Conservation (phyloP, 768 basidiomycete species). For the Tulasnella sp. region DNA sequence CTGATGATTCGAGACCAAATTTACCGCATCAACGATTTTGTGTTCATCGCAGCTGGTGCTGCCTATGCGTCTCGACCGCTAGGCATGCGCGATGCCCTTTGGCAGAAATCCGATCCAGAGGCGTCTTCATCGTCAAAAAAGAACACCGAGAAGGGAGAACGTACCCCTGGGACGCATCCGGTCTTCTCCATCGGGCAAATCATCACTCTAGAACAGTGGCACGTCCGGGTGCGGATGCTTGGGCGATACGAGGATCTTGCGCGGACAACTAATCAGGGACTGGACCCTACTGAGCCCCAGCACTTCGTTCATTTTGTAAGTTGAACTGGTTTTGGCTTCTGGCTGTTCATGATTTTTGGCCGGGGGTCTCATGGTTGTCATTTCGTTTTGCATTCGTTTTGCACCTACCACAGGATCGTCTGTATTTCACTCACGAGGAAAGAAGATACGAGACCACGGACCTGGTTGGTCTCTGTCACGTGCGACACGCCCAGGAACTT, state of each 20-base stretch:
- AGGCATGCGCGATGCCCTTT: background rate
- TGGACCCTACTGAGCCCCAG: background rate
- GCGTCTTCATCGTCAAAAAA: background rate
- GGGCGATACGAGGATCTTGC: conserved; percentile 21
- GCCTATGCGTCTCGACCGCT: background rate
- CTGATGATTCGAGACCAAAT: background rate
- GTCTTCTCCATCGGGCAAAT: conserved; percentile 18
- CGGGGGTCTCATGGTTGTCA: background rate
- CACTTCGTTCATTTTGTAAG: background rate
- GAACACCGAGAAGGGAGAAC: background rate
- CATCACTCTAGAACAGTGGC: conserved; percentile 10
- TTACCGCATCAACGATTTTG: conserved; percentile 17
- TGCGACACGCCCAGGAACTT: conserved; percentile 5
- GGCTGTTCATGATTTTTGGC: background rate
- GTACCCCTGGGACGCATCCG: background rate
- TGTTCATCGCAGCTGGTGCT: background rate
- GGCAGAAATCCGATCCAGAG: background rate
- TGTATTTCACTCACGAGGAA: conserved; percentile 15
- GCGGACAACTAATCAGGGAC: background rate
- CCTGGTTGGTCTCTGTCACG: conserved; percentile 13
- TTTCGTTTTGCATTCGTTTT: background rate
- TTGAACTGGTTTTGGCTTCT: background rate
- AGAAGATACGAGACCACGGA: background rate
- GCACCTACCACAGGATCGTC: background rate
- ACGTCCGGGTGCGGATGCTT: background rate